These are phyloP conservation scores for Daldinia childiae DNA, from an alignment of 495 filamentous ascomycete species.

Conservation along the genomic window DNA sequence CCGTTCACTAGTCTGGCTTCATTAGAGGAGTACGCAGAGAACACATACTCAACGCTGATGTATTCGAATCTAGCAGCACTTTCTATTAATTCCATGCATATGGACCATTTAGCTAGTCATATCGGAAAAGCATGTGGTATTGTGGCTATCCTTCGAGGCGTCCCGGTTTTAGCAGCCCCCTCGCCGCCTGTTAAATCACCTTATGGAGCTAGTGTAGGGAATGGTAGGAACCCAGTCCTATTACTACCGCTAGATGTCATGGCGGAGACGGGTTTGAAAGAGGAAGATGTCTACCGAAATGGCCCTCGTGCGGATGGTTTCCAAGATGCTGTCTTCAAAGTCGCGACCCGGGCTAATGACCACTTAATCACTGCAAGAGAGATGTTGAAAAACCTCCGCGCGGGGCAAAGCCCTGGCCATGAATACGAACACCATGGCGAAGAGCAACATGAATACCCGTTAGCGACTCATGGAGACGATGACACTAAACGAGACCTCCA, in stretches of 20 bases:
- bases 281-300: slow-evolving; percentile 88
- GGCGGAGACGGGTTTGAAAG: slow-evolving; percentile 77
- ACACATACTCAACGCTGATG: slow-evolving; percentile 91
- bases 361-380: slow-evolving; percentile 93
- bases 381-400: slow-evolving; percentile 82
- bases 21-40: slow-evolving; percentile 89
- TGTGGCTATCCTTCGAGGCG: slow-evolving; percentile 78
- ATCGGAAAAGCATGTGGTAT: slow-evolving; percentile 95
- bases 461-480: slow-evolving; percentile 38
- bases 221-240: slow-evolving; percentile 53
- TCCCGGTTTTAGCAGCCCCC: slow-evolving; percentile 85
- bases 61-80: slow-evolving; percentile 85
- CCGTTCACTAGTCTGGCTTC: slow-evolving; percentile 78
- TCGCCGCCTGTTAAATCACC: slow-evolving; percentile 62
- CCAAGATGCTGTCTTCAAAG: slow-evolving; percentile 87
- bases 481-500: slow-evolving; percentile 61
- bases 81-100: slow-evolving; percentile 78
- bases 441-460: slow-evolving; percentile 74
- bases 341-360: slow-evolving; percentile 92
- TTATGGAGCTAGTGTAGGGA: slow-evolving; percentile 48
- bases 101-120: slow-evolving; percentile 92
- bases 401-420: slow-evolving; percentile 78
- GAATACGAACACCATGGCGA: slow-evolving; percentile 87
- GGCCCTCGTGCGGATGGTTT: slow-evolving; percentile 80
- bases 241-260: slow-evolving; percentile 89